Evolutionary conservation across 164 flowering plant species (phyloP).

Genomic region (Cinnamomum micranthum): DNA sequence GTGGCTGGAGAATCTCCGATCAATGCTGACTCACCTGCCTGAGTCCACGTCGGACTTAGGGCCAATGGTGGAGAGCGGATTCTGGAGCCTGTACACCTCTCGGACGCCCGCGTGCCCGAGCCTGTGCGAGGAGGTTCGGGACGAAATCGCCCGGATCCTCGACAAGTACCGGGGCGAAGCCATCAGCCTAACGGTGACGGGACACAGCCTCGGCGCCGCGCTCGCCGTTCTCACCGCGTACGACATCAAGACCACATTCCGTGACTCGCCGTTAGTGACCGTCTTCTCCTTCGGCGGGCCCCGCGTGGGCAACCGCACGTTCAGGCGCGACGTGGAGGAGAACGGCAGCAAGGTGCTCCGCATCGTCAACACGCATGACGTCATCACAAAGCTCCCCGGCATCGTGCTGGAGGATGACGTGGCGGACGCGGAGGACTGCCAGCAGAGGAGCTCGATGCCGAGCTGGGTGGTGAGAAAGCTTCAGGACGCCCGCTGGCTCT

Average conservation of each 20-base stretch:
- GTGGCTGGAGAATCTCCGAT: constrained; percentile 79
- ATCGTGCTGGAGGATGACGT: constrained; percentile 38
- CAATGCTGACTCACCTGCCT: constrained; percentile 41
- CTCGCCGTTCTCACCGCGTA: constrained; percentile 57
- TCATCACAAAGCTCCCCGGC: constrained; percentile 67
- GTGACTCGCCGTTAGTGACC: constrained; percentile 35
- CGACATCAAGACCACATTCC: constrained; percentile 43
- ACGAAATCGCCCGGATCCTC: constrained; percentile 41
- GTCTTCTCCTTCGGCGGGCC: constrained; percentile 77
- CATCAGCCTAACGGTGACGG: constrained; percentile 61
- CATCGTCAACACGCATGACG: constrained; percentile 60
- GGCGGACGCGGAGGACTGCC: not conserved
- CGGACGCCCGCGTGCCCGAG: constrained; percentile 24
- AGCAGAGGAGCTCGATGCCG: not conserved
- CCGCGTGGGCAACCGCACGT: constrained; percentile 56
- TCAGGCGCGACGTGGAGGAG: constrained; percentile 37
- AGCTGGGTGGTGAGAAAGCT: constrained; percentile 11
- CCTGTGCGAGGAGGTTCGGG: constrained; percentile 36
- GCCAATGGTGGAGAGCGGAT: constrained; percentile 76
- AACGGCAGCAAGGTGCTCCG: constrained; percentile 50
- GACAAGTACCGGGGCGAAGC: constrained; percentile 43
- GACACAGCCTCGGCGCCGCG: constrained; percentile 86
- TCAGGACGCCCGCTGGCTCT: constrained; percentile 15
- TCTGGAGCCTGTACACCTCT: constrained; percentile 66
- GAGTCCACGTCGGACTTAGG: constrained; percentile 3